Evolutionary conservation across 345 rosid species (phyloP), one percentile per base, ranked within the genome.

Genomic region (Aquilaria sinensis): DNA sequence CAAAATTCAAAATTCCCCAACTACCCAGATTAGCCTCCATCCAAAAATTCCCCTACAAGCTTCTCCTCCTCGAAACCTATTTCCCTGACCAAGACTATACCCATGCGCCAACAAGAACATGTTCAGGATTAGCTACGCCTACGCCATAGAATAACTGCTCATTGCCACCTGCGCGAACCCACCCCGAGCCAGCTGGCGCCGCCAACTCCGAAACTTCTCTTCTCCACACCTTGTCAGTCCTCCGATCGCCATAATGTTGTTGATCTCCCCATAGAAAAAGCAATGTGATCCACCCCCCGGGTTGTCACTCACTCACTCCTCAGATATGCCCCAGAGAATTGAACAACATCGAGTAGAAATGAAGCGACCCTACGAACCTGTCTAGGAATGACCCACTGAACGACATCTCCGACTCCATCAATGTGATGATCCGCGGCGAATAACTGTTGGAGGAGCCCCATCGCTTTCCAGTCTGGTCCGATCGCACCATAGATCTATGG

Each of bases 151-250:
- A 66, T 76, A 80, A 23, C 75, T 72, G 51, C 89, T 86, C 85
- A 83, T 83, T 1, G 85, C 83, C 12, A 81, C 66, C 62, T 77
- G 84, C 31, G 60, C 30, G 31, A 80, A 81, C 5, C 77, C 46
- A 3, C 75, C 71, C 9, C 29, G 52, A 0, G 47, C 74, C 1
- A 86, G 67, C 70, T 83, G 87, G 13, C 74, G 58, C 31, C 83
- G 75, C 93, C 93, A 83, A 1, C 72, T 75, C 74, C 63, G 53
- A 23, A 75, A 74, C 77, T 78, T 86, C 10, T 86, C 93, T 64
- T 81, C 87, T 34, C 93, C 93, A 32, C 87, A 80, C 61, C 93
- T 72, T 6, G 81, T 81, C 0, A 87, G 93, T 2, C 93, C 92
- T 7, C 89, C 23, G 23, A 23, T 23, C 23, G 23, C 23, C 23